Conservation (phyloP, 208 protist species). For the Wallacemonas collosoma region DNA sequence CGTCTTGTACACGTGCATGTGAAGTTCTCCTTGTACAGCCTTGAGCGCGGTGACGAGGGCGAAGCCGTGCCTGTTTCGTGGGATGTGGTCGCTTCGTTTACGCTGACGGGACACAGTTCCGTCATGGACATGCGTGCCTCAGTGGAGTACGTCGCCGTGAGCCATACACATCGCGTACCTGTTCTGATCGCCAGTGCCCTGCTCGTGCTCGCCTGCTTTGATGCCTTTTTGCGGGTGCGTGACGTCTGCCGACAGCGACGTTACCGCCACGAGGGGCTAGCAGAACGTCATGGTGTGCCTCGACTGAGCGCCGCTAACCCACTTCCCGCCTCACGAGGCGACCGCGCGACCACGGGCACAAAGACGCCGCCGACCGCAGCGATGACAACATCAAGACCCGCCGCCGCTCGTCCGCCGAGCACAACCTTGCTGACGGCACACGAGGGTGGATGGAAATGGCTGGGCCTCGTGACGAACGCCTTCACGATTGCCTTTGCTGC, state of each 20-base stretch:
- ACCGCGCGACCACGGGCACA: background rate
- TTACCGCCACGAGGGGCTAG: background rate
- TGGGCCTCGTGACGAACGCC: conserved; percentile 47
- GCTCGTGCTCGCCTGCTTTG: conserved; percentile 22
- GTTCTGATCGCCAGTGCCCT: conserved; percentile 29
- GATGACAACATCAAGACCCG: no score
- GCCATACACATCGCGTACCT: conserved; percentile 23
- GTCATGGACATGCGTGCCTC: conserved; percentile 40
- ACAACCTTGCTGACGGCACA: conserved; percentile 7
- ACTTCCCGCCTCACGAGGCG: background rate
- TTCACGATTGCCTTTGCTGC: conserved; percentile 39
- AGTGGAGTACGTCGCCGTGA: conserved; percentile 19
- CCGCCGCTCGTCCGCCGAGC: background rate
- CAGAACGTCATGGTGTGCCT: background rate
- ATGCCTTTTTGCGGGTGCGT: conserved; percentile 27
- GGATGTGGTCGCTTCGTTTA: conserved; percentile 39
- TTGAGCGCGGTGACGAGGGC: conserved; percentile 27
- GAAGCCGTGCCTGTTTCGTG: conserved; percentile 32
- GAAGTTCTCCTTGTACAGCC: conserved; percentile 40
- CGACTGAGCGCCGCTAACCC: background rate
- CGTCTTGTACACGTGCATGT: conserved; percentile 34
- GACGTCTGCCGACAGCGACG: background rate
- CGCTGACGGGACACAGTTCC: conserved; percentile 44
- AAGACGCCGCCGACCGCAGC: no score
- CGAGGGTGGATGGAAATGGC: conserved; percentile 37